Evolutionary conservation across 257 asterid species (phyloP), one percentile per base, ranked within the genome.

Genomic region (Knoxia roxburghii): DNA sequence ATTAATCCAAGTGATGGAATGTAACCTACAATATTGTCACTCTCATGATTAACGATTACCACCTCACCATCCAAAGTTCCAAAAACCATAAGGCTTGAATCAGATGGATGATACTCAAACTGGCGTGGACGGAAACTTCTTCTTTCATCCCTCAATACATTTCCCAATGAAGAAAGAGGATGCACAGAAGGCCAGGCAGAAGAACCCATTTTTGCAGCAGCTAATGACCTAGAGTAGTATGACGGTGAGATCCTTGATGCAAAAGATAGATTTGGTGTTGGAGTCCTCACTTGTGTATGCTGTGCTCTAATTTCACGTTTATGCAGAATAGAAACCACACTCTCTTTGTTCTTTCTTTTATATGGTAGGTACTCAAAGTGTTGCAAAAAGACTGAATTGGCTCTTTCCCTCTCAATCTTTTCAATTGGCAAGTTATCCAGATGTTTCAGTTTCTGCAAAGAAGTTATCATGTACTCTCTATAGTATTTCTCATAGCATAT

Each of bases 11-110:
- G 86, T 40, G 98, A 85, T 45, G 95, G 95, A 67, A 89, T 82
- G 79, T 82, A 85, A 76, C 87, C 80, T 67, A 91, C 83, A 75
- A 85, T 76, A 66, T 80, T 84, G 77, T 67, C 96, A 61, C 87
- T 87, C 82, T 91, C 96, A 39, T 91, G 98, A 84, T 91, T 91
- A 68, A 87, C 74, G 49, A 86, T 87, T 20, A 91, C 85, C 46
- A 91, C 95, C 82, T 91, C 98, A 48, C 98, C 96, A 73, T 91
- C 98, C 73, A 91, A 73, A 33, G 98, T 91, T 72, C 98, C 98
- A 56, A 91, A 85, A 75, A 79, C 98, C 98, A 91, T 91, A 76
- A 88, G 93, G 83, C 96, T 85, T 2, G 98, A 76, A 80, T 88
- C 96, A 50, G 96, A 81, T 64, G 98, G 98, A 82, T 88, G 96